Base-by-base conservation (phyloP, 768 basidiomycete species). In the Podaxis mareebaensis region DNA sequence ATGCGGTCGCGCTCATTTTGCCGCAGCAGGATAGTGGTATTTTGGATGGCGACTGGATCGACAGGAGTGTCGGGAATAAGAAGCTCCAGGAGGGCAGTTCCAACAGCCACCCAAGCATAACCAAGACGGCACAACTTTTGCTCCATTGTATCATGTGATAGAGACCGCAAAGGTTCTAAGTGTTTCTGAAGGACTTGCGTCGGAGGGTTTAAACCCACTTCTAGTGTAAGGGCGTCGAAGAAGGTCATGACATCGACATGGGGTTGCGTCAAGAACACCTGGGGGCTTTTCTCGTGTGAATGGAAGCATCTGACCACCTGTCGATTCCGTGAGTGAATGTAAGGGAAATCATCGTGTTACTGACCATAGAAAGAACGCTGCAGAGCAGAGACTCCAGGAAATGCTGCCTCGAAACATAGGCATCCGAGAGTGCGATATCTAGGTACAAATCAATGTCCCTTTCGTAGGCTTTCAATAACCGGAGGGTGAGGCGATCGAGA, bases 41-140 rank as follows among this genome's bases (percentile, higher is more conserved):
- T 80, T 59, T 86, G 80, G 38, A 88, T 82, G 24, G 86, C 87
- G 6, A 89, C 87, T 28, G 97, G 97, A 72, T 99, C 97, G 54
- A 98, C 76, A 2, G 96, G 94, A 1, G 85, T 77, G 72, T 93
- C 84, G 0, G 97, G 95, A 42, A 99, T 80, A 70, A 90, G 89
- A 20, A 96, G 81, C 3, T 88, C 79, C 24, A 94, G 71, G 26
- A 95, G 73, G 59, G 88, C 67, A 17, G 79, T 80, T 51, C 84
- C 81, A 54, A 92, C 70, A 1, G 81, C 82, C 36, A 93, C 77
- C 87, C 90, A 96, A 61, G 71, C 76, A 26, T 71, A 67, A 8
- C 79, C 76, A 3, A 63, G 48, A 33, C 61, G 61, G 39, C 24
- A 39, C 10, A 63, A 55, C 22, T 57, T 63, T 57, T 63, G 61